Evolutionary conservation across 2,329 filamentous ascomycete genomes (phyloP), one percentile per base, ranked within the genome.

Genomic region (Emergomyces pasteurianus): DNA sequence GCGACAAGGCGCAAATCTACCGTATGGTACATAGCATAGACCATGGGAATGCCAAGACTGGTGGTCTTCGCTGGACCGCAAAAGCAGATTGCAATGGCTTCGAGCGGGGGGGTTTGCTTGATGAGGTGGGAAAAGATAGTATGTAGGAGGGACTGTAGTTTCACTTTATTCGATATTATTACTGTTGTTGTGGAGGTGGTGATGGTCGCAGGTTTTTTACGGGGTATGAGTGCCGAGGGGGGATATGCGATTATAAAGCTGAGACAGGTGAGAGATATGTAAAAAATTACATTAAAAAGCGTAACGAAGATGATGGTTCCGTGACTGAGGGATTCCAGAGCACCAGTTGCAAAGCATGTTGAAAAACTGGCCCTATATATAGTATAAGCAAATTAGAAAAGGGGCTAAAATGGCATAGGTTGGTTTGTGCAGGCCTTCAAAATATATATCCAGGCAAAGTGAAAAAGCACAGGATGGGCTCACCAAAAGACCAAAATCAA

Each of bases 61-160:
- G 86, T 86, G 2, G 86, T 88, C 72, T 90, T 90, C 16, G 86
- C 86, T 0, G 87, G 86, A 31, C 84, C 85, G 67, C 86, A 89
- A 71, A 89, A 89, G 66, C 86, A 89, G 16, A 88, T 82, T 0
- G 87, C 86, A 57, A 89, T 81, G 0, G 86, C 82, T 66, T 89
- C 83, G 61, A 82, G 80, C 43, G 80, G 80, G 0, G 80, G 74
- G 69, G 88, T 63, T 31, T 63, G 65, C 42, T 63, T 65, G 46
- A 75, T 70, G 2, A 73, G 54, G n/a, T 62, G 21, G 23, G 43
- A 28, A 26, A 55, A 36, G 28, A 61, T 26, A 26, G 60, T 31
- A 21, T 60, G 28, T 2, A 59, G 58, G 23, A 63, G 65, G 5
- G 59, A 62, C 2, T 57, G 40, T 43, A 43, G 23, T n/a, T 46